Conservation (phyloP, 2,329 filamentous ascomycete species). For the Sporothrix mexicana region DNA sequence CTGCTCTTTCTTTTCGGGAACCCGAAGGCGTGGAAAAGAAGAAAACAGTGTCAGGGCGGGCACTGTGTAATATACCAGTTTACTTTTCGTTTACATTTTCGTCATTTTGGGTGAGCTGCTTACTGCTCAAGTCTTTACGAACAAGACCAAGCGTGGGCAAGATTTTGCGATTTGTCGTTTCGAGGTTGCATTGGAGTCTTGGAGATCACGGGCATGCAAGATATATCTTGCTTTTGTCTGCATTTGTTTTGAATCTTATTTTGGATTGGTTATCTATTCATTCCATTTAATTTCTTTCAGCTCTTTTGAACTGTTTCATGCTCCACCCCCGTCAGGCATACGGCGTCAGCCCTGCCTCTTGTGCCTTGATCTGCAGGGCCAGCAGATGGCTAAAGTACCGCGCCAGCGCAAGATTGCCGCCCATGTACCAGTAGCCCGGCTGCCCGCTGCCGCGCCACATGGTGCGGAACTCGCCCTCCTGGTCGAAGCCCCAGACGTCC, state of each 20-base stretch:
- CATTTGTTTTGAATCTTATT: not conserved
- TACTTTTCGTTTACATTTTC: constrained; percentile 1
- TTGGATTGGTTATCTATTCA: not conserved
- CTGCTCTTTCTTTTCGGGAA: too few species aligned
- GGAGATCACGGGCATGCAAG: not conserved
- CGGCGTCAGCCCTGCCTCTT: constrained; percentile 33
- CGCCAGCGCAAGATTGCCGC: constrained; percentile 67
- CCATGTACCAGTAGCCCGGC: constrained; percentile 69
- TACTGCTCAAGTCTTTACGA: not conserved
- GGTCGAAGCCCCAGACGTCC: constrained; percentile 67
- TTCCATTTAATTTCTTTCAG: not conserved
- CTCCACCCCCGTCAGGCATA: constrained; percentile 20
- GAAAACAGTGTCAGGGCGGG: not conserved
- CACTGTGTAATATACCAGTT: constrained; percentile 14
- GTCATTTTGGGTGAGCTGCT: not conserved
- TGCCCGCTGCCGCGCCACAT: constrained; percentile 67
- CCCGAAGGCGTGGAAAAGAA: not conserved
- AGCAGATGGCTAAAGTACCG: constrained; percentile 62
- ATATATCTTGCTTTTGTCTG: not conserved
- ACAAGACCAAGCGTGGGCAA: not conserved
- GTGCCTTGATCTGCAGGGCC: constrained; percentile 59
- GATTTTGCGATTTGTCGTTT: not conserved
- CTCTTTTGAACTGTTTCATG: not conserved
- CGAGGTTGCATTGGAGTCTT: not conserved
- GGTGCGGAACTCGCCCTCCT: constrained; percentile 59